Percentiles rank a stretch among this genome's conserved stretches.
Evolutionary conservation across 176 grass and related monocot genomes (phyloP).

Genomic region (Ampelocalamus luodianensis): DNA sequence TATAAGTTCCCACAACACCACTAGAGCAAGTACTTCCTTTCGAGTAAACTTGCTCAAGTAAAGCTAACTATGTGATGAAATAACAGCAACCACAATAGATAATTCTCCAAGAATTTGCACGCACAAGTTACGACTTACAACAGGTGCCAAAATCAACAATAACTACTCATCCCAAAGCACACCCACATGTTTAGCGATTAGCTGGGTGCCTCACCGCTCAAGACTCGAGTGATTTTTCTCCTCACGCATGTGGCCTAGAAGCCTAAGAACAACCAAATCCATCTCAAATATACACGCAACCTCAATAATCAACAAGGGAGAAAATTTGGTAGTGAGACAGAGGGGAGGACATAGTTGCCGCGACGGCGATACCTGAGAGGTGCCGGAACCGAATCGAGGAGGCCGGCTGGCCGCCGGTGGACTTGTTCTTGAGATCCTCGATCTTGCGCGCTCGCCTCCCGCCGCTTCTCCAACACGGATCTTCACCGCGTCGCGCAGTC

Average conservation of each 20-base stretch:
- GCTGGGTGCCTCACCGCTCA: not conserved
- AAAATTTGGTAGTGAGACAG: too few species aligned
- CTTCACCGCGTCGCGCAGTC: too few species aligned
- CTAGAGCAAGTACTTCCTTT: not conserved
- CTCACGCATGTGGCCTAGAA: too few species aligned
- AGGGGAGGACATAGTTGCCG: not conserved
- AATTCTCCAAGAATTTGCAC: not conserved
- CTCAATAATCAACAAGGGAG: too few species aligned
- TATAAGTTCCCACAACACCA: not conserved
- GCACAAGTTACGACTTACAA: not conserved
- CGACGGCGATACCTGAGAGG: constrained; percentile 65
- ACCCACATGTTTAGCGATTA: not conserved
- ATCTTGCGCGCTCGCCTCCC: too few species aligned
- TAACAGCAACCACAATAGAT: not conserved
- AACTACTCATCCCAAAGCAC: not conserved
- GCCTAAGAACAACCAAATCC: too few species aligned
- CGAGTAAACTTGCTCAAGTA: not conserved
- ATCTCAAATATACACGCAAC: too few species aligned
- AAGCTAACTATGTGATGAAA: not conserved
- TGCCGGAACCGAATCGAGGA: constrained; percentile 75
- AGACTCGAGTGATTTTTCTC: not conserved
- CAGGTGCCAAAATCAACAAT: not conserved
- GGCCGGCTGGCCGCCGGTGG: too few species aligned
- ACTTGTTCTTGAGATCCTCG: too few species aligned
- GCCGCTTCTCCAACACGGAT: too few species aligned